phyloP scores from a whole-genome alignment of 805 yeast genomes.

The Clavispora phyllophila region DNA sequence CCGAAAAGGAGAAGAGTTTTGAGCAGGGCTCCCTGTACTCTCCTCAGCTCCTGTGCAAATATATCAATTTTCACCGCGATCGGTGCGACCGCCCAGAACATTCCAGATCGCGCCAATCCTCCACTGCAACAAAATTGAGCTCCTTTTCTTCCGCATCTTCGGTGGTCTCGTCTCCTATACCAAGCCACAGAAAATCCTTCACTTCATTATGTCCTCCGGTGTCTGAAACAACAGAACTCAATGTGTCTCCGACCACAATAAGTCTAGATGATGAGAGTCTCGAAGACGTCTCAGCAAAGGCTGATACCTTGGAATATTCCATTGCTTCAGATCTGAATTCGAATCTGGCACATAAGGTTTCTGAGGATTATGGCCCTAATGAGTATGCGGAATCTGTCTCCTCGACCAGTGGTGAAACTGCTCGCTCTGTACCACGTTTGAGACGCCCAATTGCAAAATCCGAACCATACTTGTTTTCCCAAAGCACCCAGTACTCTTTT shows the following conservation, averaged over 20 bases:
- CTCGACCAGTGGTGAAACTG: neutral
- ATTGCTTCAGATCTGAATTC: neutral
- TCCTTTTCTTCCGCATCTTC: neutral
- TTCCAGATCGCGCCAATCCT: neutral
- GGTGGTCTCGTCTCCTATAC: neutral
- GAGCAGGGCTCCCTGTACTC: constrained; percentile 11
- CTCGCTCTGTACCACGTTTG: neutral
- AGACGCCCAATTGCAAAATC: neutral
- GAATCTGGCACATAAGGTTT: neutral
- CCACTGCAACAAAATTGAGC: neutral
- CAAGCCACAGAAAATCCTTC: neutral
- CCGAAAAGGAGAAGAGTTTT: constrained; percentile 15
- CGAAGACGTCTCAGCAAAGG: neutral
- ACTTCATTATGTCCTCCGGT: neutral
- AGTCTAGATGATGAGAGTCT: neutral
- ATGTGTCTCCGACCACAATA: neutral
- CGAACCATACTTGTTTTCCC: constrained; percentile 1
- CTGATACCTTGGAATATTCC: neutral
- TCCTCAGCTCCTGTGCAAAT: constrained; percentile 13
- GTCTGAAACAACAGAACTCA: neutral
- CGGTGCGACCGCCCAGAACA: constrained; percentile 31
- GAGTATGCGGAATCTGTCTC: neutral
- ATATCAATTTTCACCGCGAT: constrained; percentile 28
- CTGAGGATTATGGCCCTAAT: neutral
- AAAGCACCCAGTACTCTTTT: neutral